Conservation (phyloP, 129 eudicot species). For the Erigeron canadensis region DNA sequence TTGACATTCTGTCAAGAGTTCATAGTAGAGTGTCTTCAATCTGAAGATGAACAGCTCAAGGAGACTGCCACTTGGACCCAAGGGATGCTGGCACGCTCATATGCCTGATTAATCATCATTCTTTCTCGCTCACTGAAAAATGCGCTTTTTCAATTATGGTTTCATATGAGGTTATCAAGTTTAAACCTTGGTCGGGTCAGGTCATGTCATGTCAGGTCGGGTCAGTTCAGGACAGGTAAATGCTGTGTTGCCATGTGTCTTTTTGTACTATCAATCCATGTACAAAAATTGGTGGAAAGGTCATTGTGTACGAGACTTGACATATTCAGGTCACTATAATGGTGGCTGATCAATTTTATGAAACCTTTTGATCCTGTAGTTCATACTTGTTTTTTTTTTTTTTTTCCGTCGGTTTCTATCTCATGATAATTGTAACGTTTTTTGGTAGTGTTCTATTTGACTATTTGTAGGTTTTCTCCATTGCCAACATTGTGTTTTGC, state of each 20-base stretch:
- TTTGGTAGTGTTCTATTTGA: not conserved
- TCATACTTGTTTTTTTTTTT: not conserved
- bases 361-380: not conserved
- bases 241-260: slow-evolving; percentile 21
- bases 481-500: not conserved
- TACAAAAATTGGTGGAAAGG: slow-evolving; percentile 36
- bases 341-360: slow-evolving; percentile 1
- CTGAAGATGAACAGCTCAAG: slow-evolving; percentile 76
- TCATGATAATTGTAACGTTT: not conserved
- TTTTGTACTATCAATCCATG: slow-evolving; percentile 37
- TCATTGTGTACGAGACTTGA: slow-evolving; percentile 19
- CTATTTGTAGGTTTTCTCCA: not conserved
- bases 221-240: slow-evolving; percentile 27
- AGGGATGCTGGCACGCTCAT: slow-evolving; percentile 68
- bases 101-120: slow-evolving; percentile 29
- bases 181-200: not conserved
- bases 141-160: not conserved
- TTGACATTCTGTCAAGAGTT: slow-evolving; percentile 48
- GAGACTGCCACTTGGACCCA: slow-evolving; percentile 88
- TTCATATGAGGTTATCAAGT: not conserved
- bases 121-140: slow-evolving; percentile 8
- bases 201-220: not conserved
- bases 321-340: not conserved
- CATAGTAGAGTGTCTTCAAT: slow-evolving; percentile 69
- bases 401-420: not conserved